phyloP scores from a whole-genome alignment of 352 stramenopile species.

The Thraustotheca clavata region DNA sequence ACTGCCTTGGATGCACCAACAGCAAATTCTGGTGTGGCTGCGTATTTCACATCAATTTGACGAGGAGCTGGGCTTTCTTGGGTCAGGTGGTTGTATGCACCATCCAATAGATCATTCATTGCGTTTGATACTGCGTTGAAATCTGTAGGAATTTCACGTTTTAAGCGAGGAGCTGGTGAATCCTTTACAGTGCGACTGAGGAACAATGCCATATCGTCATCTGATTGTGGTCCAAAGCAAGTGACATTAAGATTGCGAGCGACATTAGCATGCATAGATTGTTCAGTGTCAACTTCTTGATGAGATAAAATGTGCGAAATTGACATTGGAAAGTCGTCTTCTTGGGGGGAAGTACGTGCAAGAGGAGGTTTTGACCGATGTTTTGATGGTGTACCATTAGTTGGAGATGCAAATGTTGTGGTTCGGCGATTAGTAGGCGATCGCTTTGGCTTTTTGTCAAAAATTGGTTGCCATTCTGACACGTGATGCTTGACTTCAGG shows the following conservation, averaged over 20 bases:
- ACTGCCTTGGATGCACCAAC: background rate
- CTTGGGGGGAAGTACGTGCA: background rate
- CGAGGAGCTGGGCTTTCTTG: background rate
- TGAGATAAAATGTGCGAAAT: background rate
- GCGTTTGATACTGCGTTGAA: background rate
- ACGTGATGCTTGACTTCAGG: background rate
- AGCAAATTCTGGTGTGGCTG: background rate
- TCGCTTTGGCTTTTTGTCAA: background rate
- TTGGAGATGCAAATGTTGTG: background rate
- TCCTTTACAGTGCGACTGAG: background rate
- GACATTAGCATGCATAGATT: background rate
- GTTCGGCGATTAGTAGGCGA: background rate
- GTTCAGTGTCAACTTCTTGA: background rate
- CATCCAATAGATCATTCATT: conserved; percentile 3
- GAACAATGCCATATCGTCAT: background rate
- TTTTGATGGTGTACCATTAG: background rate
- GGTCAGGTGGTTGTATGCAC: conserved; percentile 1
- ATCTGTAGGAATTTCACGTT: background rate
- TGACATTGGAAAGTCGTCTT: background rate
- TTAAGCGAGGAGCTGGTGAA: background rate
- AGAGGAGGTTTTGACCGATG: background rate
- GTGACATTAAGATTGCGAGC: background rate
- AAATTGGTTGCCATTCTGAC: background rate
- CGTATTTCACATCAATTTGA: background rate
- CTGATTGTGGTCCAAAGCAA: background rate